Conservation (phyloP, 2,329 filamentous ascomycete species). For the Beauveria scarabaeidicola region DNA sequence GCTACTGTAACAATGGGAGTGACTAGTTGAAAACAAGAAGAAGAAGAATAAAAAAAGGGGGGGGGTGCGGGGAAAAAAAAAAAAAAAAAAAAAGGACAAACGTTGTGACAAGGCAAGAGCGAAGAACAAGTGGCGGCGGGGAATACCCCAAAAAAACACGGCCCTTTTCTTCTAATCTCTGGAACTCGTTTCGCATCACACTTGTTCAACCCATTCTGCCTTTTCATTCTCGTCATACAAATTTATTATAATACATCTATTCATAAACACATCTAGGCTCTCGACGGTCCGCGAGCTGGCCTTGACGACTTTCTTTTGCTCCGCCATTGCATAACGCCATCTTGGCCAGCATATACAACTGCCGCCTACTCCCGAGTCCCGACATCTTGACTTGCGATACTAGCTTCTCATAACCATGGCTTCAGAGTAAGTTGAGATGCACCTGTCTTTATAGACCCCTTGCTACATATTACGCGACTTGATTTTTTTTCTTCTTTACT, state of each 20-base stretch:
- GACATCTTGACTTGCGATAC: background rate
- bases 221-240: background rate
- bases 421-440: slow-evolving; percentile 1
- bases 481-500: background rate
- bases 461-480: background rate
- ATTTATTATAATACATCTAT: background rate
- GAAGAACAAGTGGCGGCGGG: background rate
- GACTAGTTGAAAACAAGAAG: too few relatives aligned
- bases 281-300: background rate
- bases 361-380: background rate
- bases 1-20: too few relatives aligned
- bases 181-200: background rate
- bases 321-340: too few relatives aligned
- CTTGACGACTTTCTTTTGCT: background rate
- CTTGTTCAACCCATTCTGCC: background rate
- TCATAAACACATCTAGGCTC: background rate
- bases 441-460: background rate
- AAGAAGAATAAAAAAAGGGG: background rate
- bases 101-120: background rate
- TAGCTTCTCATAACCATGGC: slow-evolving; percentile 2
- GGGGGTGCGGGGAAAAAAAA: too few relatives aligned
- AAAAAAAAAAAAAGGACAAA: background rate
- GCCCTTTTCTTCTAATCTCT: background rate
- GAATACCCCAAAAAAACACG: background rate
- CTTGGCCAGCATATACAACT: too few relatives aligned